These are phyloP conservation scores for Colletotrichum sp. DNA, from an alignment of 2,329 filamentous ascomycete genomes.

Conservation along the genomic window DNA sequence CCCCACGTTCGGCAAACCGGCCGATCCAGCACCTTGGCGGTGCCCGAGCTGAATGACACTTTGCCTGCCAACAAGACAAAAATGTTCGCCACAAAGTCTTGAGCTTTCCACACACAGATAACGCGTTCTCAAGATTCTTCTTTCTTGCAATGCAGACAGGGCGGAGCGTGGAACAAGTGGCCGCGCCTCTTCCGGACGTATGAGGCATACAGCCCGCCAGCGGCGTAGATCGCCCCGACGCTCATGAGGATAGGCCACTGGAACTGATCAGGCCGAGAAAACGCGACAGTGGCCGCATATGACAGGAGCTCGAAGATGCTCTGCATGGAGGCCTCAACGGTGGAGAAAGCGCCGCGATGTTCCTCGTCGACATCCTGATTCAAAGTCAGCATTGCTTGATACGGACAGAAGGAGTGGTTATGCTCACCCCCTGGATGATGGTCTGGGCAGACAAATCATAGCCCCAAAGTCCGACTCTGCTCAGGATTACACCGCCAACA, in stretches of 20 bases:
- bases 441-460: not conserved
- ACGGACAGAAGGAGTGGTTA: not conserved
- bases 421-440: not conserved
- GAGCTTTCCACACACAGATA: not conserved
- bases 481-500: not conserved
- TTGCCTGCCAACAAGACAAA: not conserved
- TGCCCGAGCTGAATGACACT: not conserved
- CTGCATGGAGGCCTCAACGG: not conserved
- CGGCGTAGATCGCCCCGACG: not conserved
- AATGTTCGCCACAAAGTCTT: not conserved
- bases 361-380: not conserved
- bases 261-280: conserved; percentile 6
- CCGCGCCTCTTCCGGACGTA: conserved; percentile 36
- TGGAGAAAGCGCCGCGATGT: not conserved
- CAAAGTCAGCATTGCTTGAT: not conserved
- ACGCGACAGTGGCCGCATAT: not conserved
- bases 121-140: not conserved
- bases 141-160: not conserved
- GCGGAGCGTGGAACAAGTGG: conserved; percentile 34
- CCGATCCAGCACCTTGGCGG: not conserved
- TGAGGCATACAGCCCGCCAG: conserved; percentile 32
- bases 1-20: not conserved
- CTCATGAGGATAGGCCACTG: not conserved
- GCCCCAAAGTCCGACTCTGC: conserved; percentile 2
- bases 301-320: not conserved